Conservation (phyloP, 1,284 basidiomycete species). For the Omphalotus olearius region DNA sequence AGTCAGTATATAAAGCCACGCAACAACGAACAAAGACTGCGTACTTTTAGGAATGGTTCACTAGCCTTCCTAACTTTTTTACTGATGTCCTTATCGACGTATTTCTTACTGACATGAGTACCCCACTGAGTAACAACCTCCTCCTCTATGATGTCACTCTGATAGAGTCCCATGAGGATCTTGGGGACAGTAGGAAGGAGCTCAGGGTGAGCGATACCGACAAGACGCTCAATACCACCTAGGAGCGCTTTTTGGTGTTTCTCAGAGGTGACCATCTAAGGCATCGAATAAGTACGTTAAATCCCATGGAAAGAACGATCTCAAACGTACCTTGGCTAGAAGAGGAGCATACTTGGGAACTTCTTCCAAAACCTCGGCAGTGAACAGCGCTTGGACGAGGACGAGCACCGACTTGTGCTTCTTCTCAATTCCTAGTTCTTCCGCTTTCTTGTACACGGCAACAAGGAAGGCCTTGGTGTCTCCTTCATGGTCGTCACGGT, state of each 20-base stretch:
- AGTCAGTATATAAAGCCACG: not conserved
- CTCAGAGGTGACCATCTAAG: constrained; percentile 74
- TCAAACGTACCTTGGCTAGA: constrained; percentile 67
- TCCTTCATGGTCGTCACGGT: constrained; percentile 46
- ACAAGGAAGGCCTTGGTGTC: constrained; percentile 48
- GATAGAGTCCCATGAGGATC: constrained; percentile 94
- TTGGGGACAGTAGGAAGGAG: constrained; percentile 76
- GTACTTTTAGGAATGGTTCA: constrained; percentile 86
- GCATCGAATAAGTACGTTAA: constrained; percentile 6
- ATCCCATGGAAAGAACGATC: not conserved
- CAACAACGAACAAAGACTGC: constrained; percentile 10
- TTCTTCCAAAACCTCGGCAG: constrained; percentile 71
- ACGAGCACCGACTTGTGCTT: constrained; percentile 93
- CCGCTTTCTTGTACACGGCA: constrained; percentile 84
- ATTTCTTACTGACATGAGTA: constrained; percentile 97
- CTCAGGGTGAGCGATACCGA: constrained; percentile 68
- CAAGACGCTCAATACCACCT: constrained; percentile 84
- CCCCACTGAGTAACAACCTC: constrained; percentile 92
- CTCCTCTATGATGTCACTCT: constrained; percentile 91
- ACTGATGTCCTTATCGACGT: constrained; percentile 91
- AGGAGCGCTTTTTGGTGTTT: constrained; percentile 95
- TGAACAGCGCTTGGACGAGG: constrained; percentile 86
- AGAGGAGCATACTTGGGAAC: constrained; percentile 73
- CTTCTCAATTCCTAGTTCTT: constrained; percentile 91
- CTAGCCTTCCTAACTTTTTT: constrained; percentile 96